Base-by-base conservation (phyloP, 2,329 filamentous ascomycete genomes). In the Ophiostoma tasmaniense region DNA sequence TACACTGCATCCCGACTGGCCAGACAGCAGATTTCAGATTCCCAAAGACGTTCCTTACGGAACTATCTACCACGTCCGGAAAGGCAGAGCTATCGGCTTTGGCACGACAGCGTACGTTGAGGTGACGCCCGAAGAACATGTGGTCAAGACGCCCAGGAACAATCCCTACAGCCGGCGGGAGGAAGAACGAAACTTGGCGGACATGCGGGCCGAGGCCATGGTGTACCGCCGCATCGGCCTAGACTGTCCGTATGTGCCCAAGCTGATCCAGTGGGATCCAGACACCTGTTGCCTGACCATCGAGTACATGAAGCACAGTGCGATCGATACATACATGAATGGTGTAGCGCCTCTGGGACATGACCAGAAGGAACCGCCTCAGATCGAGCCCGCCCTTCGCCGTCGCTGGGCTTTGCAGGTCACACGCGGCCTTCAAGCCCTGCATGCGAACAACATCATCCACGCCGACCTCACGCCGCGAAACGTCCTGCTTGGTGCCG, bases 91-190 rank as follows among this genome's bases (percentile, higher is more conserved):
- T 2, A 10, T 59, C 7, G 67, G 61, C 30, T 42, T 68, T 3
- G 67, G 67, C 10, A 11, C 39, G 30, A 68, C 67, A 5, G 67
- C 67, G 10, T 42, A 30, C 33, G 52, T 68, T 22, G 67, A 68
- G 14, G 20, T 28, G n/a, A 13, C 45, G 28, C 67, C 45, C 1
- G 67, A 68, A 4, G 62, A 45, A 2, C 20, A 59, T 7, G 50
- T 59, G 2, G 22, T 68, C 30, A 68, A 68, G 45, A 28, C 22
- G 10, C 67, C 67, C 7, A 65, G 28, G 17, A 55, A 8, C 22
- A 42, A 68, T 50, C 50, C 50, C 2, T 55, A 55, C n/a, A 10
- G 8, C n/a, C n/a, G 8, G 22, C 50, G 10, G n/a, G 50, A 6
- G n/a, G n/a, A 55, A n/a, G 50, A 55, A n/a, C 8, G 22, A 22